These are phyloP conservation scores for Nepenthes gracilis DNA, from an alignment of 148 eudicot species.

Conservation along the genomic window DNA sequence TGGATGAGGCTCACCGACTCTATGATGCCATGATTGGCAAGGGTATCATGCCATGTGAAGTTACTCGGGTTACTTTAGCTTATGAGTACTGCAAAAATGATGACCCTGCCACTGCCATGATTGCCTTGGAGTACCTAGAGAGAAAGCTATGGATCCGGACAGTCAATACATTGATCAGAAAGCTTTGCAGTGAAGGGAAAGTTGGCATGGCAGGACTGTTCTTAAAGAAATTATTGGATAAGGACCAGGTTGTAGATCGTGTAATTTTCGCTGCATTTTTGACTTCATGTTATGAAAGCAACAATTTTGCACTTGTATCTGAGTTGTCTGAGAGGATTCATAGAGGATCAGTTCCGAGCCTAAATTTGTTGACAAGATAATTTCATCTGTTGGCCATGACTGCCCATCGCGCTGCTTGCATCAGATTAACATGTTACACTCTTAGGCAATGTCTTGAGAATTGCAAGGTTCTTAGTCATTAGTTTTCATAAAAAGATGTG, in stretches of 20 bases:
- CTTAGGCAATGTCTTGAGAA: no score
- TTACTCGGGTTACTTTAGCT: slow-evolving; percentile 69
- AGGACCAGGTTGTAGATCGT: slow-evolving; percentile 42
- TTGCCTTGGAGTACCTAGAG: slow-evolving; percentile 50
- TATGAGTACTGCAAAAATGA: slow-evolving; percentile 67
- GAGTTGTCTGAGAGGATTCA: slow-evolving; percentile 44
- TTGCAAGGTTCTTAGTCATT: no score
- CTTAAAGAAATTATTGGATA: slow-evolving; percentile 51
- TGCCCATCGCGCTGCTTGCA: no score
- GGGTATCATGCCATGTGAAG: slow-evolving; percentile 70
- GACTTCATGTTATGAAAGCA: slow-evolving; percentile 64
- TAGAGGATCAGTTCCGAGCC: slow-evolving; percentile 18
- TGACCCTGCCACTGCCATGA: slow-evolving; percentile 28
- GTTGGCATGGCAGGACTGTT: slow-evolving; percentile 59
- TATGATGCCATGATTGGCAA: slow-evolving; percentile 55
- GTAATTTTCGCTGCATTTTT: slow-evolving; percentile 67
- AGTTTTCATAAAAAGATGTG: no score
- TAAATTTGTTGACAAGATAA: neutral
- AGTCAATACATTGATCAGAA: slow-evolving; percentile 59
- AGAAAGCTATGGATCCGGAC: slow-evolving; percentile 70
- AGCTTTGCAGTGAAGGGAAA: slow-evolving; percentile 77
- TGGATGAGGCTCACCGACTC: slow-evolving; percentile 60
- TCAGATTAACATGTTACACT: no score
- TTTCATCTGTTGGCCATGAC: neutral
- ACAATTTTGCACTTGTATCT: slow-evolving; percentile 62